Percentiles rank a stretch among this genome's conserved stretches.
These are phyloP conservation scores for Catharanthus roseus DNA, from an alignment of 257 asterid species.

Conservation along the genomic window DNA sequence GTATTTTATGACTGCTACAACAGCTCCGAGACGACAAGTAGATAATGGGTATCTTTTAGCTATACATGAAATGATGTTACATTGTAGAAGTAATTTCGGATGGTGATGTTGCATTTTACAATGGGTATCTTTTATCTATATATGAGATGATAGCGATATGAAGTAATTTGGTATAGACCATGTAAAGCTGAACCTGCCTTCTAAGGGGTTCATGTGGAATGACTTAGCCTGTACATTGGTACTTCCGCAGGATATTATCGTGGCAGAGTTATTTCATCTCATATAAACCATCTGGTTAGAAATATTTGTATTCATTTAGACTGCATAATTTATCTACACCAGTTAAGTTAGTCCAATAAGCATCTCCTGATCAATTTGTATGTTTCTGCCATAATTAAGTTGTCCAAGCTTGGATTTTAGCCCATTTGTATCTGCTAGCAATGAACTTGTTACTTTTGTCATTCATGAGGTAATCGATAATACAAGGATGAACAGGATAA, in stretches of 20 bases:
- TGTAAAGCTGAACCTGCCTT: not conserved
- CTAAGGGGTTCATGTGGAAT: not conserved
- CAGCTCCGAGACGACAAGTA: slow-evolving; percentile 98
- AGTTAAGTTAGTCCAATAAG: not conserved
- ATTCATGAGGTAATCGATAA: not conserved
- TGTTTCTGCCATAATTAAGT: not conserved
- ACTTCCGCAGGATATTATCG: not conserved
- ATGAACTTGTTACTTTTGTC: not conserved
- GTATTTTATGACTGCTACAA: slow-evolving; percentile 91
- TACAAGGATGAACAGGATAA: not conserved
- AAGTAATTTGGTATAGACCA: not conserved
- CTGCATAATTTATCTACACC: not conserved
- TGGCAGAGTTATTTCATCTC: not conserved
- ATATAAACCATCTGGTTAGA: not conserved
- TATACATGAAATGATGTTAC: not conserved
- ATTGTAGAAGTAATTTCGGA: too few species aligned
- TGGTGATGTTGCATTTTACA: too few species aligned
- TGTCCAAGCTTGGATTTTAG: not conserved
- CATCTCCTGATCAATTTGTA: not conserved
- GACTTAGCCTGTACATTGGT: not conserved
- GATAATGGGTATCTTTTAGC: slow-evolving; percentile 73
- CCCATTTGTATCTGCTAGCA: not conserved
- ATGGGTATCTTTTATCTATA: too few species aligned
- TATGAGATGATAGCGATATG: too few species aligned
- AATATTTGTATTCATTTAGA: not conserved